Evolutionary conservation across 192 early-diverging fungal species (phyloP).

Genomic region (Entomortierella parvispora): DNA sequence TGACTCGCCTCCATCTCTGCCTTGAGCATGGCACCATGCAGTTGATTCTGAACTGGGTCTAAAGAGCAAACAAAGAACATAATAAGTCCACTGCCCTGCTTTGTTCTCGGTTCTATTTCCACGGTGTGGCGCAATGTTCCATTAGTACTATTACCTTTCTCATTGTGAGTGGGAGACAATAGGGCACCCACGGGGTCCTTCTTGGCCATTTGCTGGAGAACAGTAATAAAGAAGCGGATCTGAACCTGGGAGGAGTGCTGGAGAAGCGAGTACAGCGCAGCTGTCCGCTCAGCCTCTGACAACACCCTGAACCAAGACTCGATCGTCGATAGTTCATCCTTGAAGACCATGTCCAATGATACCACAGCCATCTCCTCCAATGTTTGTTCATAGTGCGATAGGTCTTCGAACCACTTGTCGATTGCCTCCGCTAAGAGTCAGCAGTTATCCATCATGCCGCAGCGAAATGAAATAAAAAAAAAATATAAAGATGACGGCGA

Average conservation of each 20-base stretch:
- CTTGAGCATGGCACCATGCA: slow-evolving; percentile 63
- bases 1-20: slow-evolving; percentile 64
- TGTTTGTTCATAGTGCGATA: slow-evolving; percentile 91
- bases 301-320: slow-evolving; percentile 96
- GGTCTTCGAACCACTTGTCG: slow-evolving; percentile 91
- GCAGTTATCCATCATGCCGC: not conserved
- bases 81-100: not conserved
- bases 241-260: slow-evolving; percentile 92
- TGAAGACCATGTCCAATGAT: slow-evolving; percentile 84
- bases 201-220: slow-evolving; percentile 93
- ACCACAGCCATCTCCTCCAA: slow-evolving; percentile 90
- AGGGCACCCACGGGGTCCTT: slow-evolving; percentile 76
- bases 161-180: slow-evolving; percentile 60
- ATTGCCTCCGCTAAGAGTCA: slow-evolving; percentile 66
- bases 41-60: slow-evolving; percentile 61
- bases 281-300: slow-evolving; percentile 89
- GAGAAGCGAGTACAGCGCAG: slow-evolving; percentile 91
- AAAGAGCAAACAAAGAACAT: not conserved
- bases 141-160: slow-evolving; percentile 55
- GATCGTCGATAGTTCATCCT: slow-evolving; percentile 91
- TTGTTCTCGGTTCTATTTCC: not conserved
- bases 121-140: too few relatives aligned
- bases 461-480: not conserved
- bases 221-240: slow-evolving; percentile 94
- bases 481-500: not conserved